Base-by-base conservation (phyloP, 2,329 filamentous ascomycete genomes). In the Cephalotrichum gorgonifer region DNA sequence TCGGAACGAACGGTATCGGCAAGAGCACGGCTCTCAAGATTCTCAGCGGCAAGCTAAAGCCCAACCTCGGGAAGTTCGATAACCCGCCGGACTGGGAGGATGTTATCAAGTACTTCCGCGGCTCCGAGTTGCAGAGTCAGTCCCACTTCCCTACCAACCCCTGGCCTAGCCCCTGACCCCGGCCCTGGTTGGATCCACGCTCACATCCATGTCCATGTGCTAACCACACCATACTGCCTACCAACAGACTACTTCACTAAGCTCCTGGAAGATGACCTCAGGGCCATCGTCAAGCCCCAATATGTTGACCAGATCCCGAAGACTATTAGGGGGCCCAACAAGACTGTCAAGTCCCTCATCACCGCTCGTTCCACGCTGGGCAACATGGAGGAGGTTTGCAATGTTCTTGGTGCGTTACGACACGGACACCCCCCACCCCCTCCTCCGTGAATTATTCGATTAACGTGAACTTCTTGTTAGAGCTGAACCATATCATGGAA, bases 1-100 rank as follows among this genome's bases (percentile, higher is more conserved):
- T 98, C 42, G 94, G 93, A 67, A 97, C 93, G 60, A 98, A 98
- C 81, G 93, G 94, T 88, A 98, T 97, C 61, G 93, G 93, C 70
- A 98, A 98, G 81, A 96, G 89, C 74, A 98, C 93, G n/a, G 94
- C 93, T 8, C 74, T 98, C 67, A 98, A 98, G 77, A 96, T 98
- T 66, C 82, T 98, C 61, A 95, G 88, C 62, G 93, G 93, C 64
- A 98, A 97, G 73, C 78, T 98, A 62, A 98, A 98, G 81, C 93
- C 93, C 52, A 98, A 98, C 68, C 69, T 98, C 70, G 93, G 94
- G 56, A 80, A 86, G 64, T 95, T 86, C 65, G 90, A 97, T 57
- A 94, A 97, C 69, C 91, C 93, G 8, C 94, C 93, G 14, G 93
- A 98, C 67, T 98, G 94, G 93, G 90, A 97, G 72, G 93, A 97